A percentile compares a stretch with the other conserved stretches of the same genome.
These are phyloP conservation scores for Davidsoniella neocaledoniae DNA, from an alignment of 2,329 filamentous ascomycete species.

Conservation along the genomic window DNA sequence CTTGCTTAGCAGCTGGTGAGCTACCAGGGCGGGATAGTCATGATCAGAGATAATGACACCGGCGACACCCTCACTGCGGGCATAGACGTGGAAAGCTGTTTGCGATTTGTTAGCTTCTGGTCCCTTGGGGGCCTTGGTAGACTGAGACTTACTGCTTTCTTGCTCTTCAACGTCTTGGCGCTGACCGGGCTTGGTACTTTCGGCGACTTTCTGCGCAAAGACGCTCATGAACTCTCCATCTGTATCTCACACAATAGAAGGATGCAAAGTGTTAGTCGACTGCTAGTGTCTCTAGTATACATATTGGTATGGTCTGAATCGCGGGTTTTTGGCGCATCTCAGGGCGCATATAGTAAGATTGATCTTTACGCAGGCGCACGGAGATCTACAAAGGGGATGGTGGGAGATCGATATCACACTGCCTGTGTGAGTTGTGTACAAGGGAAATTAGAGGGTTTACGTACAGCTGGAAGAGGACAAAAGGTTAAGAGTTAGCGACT, in stretches of 20 bases:
- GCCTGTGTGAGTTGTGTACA: too few relatives aligned
- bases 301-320: not conserved
- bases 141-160: constrained; percentile 28
- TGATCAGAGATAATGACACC: constrained; percentile 64
- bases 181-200: constrained; percentile 65
- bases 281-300: not conserved
- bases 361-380: not conserved
- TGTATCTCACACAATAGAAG: not conserved
- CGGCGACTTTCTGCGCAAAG: constrained; percentile 74
- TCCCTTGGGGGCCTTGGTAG: not conserved
- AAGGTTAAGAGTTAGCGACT: constrained; percentile 3
- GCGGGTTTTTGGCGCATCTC: not conserved
- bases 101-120: constrained; percentile 21
- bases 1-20: constrained; percentile 75
- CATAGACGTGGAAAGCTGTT: constrained; percentile 65
- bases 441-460: not conserved
- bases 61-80: constrained; percentile 55
- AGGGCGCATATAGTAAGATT: not conserved
- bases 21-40: constrained; percentile 60
- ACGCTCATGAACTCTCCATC: constrained; percentile 59
- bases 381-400: not conserved
- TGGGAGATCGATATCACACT: not conserved
- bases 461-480: constrained; percentile 6
- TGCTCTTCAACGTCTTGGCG: constrained; percentile 75
- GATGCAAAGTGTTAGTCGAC: constrained; percentile 1